A percentile compares a stretch with the other conserved stretches of the same genome.
Conservation (phyloP, 129 eudicot species). For the Arctium lappa region DNA sequence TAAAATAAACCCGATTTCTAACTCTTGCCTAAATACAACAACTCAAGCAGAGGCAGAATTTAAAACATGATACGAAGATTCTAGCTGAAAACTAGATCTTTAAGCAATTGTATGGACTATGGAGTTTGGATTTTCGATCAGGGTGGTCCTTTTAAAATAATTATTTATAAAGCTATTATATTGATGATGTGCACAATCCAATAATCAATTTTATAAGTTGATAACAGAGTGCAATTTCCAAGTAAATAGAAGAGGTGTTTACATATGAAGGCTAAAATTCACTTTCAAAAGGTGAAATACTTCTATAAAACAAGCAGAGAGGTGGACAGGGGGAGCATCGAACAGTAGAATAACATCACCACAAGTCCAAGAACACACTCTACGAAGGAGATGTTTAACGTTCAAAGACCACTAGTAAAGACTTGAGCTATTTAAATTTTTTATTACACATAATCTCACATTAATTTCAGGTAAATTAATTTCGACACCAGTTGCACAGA, state of each 20-base stretch:
- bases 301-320: neutral
- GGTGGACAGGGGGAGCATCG: neutral
- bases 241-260: neutral
- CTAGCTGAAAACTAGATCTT: no score
- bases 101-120: no score
- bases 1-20: slow-evolving; percentile 5
- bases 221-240: neutral
- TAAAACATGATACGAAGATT: neutral
- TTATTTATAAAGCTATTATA: no score
- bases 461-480: no score
- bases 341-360: neutral
- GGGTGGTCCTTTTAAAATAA: no score
- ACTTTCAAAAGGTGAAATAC: neutral
- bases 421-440: neutral
- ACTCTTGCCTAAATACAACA: neutral
- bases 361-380: neutral
- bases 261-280: neutral
- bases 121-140: no score
- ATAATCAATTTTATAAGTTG: neutral
- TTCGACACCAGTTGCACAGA: neutral
- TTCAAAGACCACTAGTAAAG: neutral
- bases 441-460: neutral
- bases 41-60: neutral
- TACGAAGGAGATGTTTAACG: neutral
- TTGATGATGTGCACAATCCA: neutral